Evolutionary conservation across 805 yeast species (phyloP).

Genomic region (Pichia exigua): DNA sequence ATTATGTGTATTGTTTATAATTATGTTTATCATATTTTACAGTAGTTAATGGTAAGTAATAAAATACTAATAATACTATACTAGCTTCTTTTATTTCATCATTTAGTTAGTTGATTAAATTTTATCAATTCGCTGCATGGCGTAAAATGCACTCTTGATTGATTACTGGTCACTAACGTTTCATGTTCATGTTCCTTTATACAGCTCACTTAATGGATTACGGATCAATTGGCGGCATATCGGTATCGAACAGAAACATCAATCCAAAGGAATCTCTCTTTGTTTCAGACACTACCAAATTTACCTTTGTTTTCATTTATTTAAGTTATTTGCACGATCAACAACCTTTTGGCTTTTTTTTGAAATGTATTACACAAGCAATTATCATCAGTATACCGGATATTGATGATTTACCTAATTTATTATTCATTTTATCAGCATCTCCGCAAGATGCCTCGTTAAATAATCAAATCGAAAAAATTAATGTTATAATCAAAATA

Average conservation of each 20-base stretch:
- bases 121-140: neutral
- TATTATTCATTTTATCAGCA: neutral
- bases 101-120: too few relatives aligned
- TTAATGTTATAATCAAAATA: neutral
- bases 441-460: neutral
- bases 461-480: neutral
- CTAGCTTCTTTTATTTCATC: too few relatives aligned
- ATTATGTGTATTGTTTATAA: neutral
- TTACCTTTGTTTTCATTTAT: constrained; percentile 1
- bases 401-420: neutral
- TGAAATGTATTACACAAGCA: neutral
- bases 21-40: neutral
- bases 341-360: neutral
- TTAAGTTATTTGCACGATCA: constrained; percentile 3
- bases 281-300: neutral
- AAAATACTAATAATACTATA: neutral
- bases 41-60: neutral
- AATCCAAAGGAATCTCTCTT: neutral
- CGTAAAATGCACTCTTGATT: too few relatives aligned
- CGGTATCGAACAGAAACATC: neutral
- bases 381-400: constrained; percentile 2
- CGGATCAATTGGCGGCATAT: neutral
- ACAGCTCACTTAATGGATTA: neutral
- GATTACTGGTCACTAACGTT: too few relatives aligned
- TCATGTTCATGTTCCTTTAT: too few relatives aligned